Percentiles rank a stretch among this genome's conserved stretches.
phyloP scores from a whole-genome alignment of 176 grass and related monocot species.

The Raddia guianensis region DNA sequence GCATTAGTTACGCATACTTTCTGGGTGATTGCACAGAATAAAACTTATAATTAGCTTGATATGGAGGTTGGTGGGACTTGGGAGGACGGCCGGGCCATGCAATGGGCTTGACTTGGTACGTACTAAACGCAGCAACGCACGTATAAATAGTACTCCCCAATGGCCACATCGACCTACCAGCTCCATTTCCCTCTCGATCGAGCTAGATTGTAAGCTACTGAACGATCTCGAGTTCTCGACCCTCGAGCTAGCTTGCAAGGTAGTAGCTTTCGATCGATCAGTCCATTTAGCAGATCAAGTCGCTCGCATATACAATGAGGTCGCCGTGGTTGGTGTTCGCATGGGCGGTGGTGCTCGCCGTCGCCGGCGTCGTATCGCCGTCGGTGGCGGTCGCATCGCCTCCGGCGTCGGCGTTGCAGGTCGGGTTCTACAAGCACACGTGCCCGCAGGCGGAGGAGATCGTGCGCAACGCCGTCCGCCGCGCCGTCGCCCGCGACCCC shows the following conservation, averaged over 20 bases:
- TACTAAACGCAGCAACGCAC: no score
- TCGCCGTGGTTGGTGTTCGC: constrained; percentile 25
- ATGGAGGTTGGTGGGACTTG: neutral
- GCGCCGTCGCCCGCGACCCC: constrained; percentile 25
- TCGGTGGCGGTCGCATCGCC: neutral
- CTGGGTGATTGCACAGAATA: neutral
- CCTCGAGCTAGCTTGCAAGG: no score
- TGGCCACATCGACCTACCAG: neutral
- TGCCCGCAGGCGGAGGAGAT: constrained; percentile 69
- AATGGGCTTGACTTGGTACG: constrained; percentile 32
- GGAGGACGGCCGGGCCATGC: neutral
- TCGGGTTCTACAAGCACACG: constrained; percentile 61
- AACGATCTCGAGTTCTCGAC: no score
- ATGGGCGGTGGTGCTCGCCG: constrained; percentile 2
- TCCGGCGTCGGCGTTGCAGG: constrained; percentile 12
- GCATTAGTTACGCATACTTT: neutral
- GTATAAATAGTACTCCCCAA: no score
- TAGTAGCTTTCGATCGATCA: no score
- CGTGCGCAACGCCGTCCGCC: constrained; percentile 58
- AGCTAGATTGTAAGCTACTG: no score
- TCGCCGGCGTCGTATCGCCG: neutral
- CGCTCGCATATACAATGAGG: neutral
- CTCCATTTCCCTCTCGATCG: neutral
- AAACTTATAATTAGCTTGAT: neutral
- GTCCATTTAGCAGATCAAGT: no score